Conservation (phyloP, 2,329 filamentous ascomycete species). For the Canariomyces notabilis region DNA sequence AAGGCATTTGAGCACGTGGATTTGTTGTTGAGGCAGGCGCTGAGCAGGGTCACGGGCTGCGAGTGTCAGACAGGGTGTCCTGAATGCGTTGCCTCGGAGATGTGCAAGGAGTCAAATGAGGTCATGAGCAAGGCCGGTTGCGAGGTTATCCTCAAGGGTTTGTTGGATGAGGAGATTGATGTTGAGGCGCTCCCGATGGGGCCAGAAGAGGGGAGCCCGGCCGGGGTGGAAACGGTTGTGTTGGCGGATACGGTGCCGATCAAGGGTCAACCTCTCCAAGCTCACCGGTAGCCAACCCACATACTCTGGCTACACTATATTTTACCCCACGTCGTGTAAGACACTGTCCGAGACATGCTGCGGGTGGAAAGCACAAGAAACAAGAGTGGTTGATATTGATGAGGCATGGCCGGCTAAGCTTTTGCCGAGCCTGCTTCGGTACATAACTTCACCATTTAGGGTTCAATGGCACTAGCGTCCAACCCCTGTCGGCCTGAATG, state of each 20-base stretch:
- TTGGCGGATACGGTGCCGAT: constrained; percentile 61
- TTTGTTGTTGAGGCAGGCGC: constrained; percentile 67
- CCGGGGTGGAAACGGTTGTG: constrained; percentile 77
- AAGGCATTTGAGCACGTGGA: constrained; percentile 95
- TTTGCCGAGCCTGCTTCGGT: neutral
- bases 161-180: constrained; percentile 74
- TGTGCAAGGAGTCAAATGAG: constrained; percentile 79
- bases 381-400: too few relatives aligned
- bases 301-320: too few relatives aligned
- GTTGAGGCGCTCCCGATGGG: constrained; percentile 83
- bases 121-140: constrained; percentile 93
- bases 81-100: constrained; percentile 82
- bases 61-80: constrained; percentile 75
- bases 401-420: neutral
- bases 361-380: neutral
- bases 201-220: constrained; percentile 62
- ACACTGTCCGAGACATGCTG: neutral
- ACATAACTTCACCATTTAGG: too few relatives aligned
- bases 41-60: constrained; percentile 71
- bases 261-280: constrained; percentile 13
- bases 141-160: constrained; percentile 69
- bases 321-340: neutral
- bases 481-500: too few relatives aligned
- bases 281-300: too few relatives aligned
- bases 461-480: too few relatives aligned